Percentiles rank a stretch among this genome's conserved stretches.
These are phyloP conservation scores for Penicillium psychrosexuale DNA, from an alignment of 2,329 filamentous ascomycete genomes.

Conservation along the genomic window DNA sequence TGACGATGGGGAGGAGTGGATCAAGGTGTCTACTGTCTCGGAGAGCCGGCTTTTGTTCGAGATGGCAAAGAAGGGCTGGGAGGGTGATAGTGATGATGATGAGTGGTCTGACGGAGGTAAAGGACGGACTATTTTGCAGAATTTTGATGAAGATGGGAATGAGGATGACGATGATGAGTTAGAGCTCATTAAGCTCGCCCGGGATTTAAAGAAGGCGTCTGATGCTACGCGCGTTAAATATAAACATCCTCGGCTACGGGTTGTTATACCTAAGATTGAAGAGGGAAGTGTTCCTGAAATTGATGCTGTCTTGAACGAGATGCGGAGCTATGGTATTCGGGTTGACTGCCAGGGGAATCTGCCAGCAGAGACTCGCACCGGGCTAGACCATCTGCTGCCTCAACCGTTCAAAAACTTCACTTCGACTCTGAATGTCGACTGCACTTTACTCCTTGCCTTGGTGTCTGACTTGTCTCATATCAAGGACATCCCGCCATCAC, in stretches of 20 bases:
- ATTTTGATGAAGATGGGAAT: slow-evolving; percentile 26
- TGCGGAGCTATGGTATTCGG: slow-evolving; percentile 50
- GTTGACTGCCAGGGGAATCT: slow-evolving; percentile 37
- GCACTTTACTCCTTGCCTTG: slow-evolving; percentile 67
- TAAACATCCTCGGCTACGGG: slow-evolving; percentile 56
- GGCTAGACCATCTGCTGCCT: slow-evolving; percentile 39
- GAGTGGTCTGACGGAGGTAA: slow-evolving; percentile 36
- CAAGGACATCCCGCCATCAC: slow-evolving; percentile 42
- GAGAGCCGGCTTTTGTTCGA: slow-evolving; percentile 64
- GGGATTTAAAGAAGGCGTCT: slow-evolving; percentile 58
- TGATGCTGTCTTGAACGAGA: slow-evolving; percentile 55
- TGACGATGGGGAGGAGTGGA: slow-evolving; percentile 62
- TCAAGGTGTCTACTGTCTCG: slow-evolving; percentile 65
- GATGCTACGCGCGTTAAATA: slow-evolving; percentile 57
- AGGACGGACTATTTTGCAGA: slow-evolving; percentile 27
- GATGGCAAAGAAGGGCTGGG: slow-evolving; percentile 66
- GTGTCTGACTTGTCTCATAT: slow-evolving; percentile 70
- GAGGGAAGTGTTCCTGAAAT: slow-evolving; percentile 53
- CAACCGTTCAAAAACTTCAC: slow-evolving; percentile 43
- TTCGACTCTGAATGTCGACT: slow-evolving; percentile 48
- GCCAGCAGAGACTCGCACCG: slow-evolving; percentile 12
- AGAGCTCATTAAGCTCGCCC: slow-evolving; percentile 59
- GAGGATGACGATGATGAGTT: slow-evolving; percentile 53
- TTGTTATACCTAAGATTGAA: slow-evolving; percentile 60
- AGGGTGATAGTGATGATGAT: slow-evolving; percentile 47